phyloP scores from a whole-genome alignment of 768 basidiomycete genomes.

The Pleurotus platypus region DNA sequence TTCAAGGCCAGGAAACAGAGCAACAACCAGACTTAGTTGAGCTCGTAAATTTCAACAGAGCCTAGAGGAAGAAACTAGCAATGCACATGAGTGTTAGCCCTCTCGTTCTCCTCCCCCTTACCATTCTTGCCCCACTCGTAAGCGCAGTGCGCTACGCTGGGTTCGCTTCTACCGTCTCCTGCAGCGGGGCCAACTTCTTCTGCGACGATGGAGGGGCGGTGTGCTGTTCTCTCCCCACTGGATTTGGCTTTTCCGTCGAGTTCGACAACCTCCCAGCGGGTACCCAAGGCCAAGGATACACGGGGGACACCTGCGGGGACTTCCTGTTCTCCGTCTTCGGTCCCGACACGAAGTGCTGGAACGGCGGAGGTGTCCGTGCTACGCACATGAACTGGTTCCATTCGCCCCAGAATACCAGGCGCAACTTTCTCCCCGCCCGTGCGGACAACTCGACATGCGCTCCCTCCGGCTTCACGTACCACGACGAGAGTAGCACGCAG shows the following conservation, averaged over 20 bases:
- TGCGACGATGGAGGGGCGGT: background rate
- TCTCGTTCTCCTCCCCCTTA: background rate
- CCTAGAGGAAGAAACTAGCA: background rate
- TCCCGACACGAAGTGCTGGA: background rate
- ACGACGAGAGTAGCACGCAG: background rate
- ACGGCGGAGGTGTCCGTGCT: background rate
- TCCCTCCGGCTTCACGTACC: background rate
- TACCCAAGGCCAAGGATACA: conserved; percentile 5
- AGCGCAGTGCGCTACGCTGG: background rate
- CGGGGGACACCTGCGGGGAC: background rate
- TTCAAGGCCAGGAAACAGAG: background rate
- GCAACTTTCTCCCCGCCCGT: background rate
- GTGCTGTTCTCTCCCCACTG: background rate
- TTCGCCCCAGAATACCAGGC: background rate
- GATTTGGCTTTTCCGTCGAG: background rate
- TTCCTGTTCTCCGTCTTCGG: conserved; percentile 4
- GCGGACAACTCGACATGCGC: background rate
- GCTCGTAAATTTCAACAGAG: background rate
- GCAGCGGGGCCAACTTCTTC: background rate
- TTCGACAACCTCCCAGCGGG: background rate
- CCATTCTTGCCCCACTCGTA: background rate
- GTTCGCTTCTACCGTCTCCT: background rate
- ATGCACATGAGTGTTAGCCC: background rate
- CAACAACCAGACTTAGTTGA: background rate
- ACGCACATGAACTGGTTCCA: conserved; percentile 6